Conservation (phyloP, 345 rosid genomes). For the Laguncularia racemosa region DNA sequence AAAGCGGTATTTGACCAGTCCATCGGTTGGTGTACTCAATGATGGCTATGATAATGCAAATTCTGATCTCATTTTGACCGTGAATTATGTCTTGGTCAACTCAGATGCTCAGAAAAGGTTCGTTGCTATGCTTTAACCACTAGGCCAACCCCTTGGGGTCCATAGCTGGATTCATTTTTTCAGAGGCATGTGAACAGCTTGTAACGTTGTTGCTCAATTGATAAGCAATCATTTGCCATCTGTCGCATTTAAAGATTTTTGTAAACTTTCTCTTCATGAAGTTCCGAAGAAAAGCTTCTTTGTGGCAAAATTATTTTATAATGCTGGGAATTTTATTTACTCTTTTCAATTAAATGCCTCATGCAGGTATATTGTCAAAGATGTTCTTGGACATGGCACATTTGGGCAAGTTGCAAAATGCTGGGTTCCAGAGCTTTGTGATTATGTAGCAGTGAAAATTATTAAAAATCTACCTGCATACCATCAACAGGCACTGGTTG, state of each 20-base stretch:
- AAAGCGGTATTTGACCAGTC: slow-evolving; percentile 92
- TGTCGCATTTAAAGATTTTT: too few relatives aligned
- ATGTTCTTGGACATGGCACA: slow-evolving; percentile 99
- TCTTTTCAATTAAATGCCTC: slow-evolving; percentile 15
- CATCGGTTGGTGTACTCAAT: slow-evolving; percentile 83
- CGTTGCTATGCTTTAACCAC: slow-evolving; percentile 14
- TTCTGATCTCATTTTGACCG: slow-evolving; percentile 89
- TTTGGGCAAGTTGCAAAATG: slow-evolving; percentile 99
- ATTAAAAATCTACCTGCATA: slow-evolving; percentile 97
- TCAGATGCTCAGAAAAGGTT: slow-evolving; percentile 79
- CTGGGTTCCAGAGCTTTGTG: slow-evolving; percentile 65
- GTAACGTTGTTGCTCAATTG: too few relatives aligned
- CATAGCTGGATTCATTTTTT: too few relatives aligned
- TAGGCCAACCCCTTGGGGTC: neutral
- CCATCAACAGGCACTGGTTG: slow-evolving; percentile 96
- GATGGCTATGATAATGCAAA: slow-evolving; percentile 93
- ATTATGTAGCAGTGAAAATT: slow-evolving; percentile 90
- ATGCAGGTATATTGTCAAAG: slow-evolving; percentile 89
- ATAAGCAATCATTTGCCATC: too few relatives aligned
- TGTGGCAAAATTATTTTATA: neutral
- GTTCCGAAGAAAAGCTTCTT: too few relatives aligned
- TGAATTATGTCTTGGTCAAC: slow-evolving; percentile 64
- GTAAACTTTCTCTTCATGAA: too few relatives aligned
- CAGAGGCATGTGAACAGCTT: too few relatives aligned
- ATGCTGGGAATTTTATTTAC: neutral